Evolutionary conservation across 768 basidiomycete genomes (phyloP).

Genomic region (Amanita pseudoporphyria): DNA sequence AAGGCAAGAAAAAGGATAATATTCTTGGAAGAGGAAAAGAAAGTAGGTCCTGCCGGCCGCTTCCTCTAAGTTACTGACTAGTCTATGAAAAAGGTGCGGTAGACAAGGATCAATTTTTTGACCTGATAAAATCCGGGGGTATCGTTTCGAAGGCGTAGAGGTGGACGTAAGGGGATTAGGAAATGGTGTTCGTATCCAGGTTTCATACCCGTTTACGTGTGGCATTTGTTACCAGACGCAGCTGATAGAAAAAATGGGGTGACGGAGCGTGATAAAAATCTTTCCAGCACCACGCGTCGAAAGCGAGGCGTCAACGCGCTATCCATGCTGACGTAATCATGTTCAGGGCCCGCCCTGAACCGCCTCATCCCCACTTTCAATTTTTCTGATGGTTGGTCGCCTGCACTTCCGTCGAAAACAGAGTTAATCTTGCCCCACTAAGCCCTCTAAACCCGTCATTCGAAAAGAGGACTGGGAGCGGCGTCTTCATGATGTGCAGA

Average conservation of each 20-base stretch:
- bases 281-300: too few species aligned
- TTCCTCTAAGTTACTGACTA: conserved; percentile 1
- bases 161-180: neutral
- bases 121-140: conserved; percentile 75
- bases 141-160: conserved; percentile 58
- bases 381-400: conserved; percentile 27
- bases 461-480: conserved; percentile 83
- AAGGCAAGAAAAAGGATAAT: conserved; percentile 45
- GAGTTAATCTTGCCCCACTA: neutral
- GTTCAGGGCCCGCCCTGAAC: neutral
- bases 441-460: conserved; percentile 49
- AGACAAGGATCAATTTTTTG: conserved; percentile 69
- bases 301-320: too few species aligned
- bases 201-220: neutral
- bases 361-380: conserved; percentile 8
- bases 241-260: too few species aligned
- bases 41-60: conserved; percentile 25
- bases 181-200: neutral
- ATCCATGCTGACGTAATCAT: neutral
- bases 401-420: conserved; percentile 1
- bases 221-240: too few species aligned
- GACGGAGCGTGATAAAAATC: too few species aligned
- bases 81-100: conserved; percentile 33
- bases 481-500: conserved; percentile 70
- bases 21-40: conserved; percentile 47